phyloP scores from a whole-genome alignment of 2,329 filamentous ascomycete species.

The Hirsutella minnesotensis region DNA sequence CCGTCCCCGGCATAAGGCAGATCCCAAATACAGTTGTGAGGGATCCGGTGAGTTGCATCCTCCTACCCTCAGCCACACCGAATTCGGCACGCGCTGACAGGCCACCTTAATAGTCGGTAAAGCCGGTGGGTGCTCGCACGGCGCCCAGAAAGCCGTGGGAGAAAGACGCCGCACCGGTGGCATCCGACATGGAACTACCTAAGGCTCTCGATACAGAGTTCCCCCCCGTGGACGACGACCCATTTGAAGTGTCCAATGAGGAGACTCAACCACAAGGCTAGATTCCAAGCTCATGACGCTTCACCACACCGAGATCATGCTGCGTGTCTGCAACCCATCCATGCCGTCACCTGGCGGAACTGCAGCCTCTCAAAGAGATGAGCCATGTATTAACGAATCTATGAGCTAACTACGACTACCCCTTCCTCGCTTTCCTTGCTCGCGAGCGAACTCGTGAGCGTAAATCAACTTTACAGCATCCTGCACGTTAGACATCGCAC shows the following conservation, averaged over 20 bases:
- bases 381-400: conserved; percentile 7
- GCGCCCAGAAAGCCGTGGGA: conserved; percentile 67
- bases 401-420: conserved; percentile 4
- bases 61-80: not conserved
- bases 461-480: conserved; percentile 7
- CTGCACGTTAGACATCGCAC: conserved; percentile 1
- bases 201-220: conserved; percentile 22
- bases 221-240: conserved; percentile 21
- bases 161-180: conserved; percentile 28
- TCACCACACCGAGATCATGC: not conserved
- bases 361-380: not conserved
- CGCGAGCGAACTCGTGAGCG: conserved; percentile 1
- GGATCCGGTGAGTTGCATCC: conserved; percentile 44
- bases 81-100: not conserved
- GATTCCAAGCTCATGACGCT: not conserved
- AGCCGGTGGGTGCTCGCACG: conserved; percentile 33
- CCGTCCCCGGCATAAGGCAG: conserved; percentile 76
- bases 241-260: not conserved
- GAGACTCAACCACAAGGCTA: not conserved
- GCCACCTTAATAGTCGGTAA: conserved; percentile 25
- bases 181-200: conserved; percentile 9
- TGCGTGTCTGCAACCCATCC: too few relatives aligned
- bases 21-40: conserved; percentile 71
- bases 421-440: conserved; percentile 2
- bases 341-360: too few relatives aligned